A percentile compares a stretch with the other conserved stretches of the same genome.
Conservation (phyloP, 495 filamentous ascomycete genomes). For the Aspergillus funiculosus region DNA sequence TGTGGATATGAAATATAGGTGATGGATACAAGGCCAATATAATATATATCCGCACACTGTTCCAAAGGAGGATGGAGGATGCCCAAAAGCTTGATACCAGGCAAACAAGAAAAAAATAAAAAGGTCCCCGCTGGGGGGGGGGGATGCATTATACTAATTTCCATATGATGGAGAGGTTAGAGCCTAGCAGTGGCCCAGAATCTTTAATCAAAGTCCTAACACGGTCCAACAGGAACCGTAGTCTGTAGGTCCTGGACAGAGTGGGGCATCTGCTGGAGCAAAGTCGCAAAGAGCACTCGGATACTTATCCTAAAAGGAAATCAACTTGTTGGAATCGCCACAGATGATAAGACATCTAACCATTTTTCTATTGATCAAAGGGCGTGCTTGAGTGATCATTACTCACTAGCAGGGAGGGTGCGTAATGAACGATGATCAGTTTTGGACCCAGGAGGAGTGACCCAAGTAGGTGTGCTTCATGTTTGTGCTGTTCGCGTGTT, state of each 20-base stretch:
- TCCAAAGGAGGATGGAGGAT: neutral
- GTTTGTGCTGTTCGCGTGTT: neutral
- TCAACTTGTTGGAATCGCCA: neutral
- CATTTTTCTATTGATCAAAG: too few relatives aligned
- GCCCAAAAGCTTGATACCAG: conserved; percentile 4
- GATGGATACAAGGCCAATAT: neutral
- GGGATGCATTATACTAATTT: conserved; percentile 15
- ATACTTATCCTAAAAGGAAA: neutral
- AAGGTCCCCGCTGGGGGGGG: conserved; percentile 1
- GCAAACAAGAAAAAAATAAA: conserved; percentile 3
- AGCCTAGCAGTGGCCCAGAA: conserved; percentile 10
- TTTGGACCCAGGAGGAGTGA: too few relatives aligned
- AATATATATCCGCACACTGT: too few relatives aligned
- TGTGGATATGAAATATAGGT: too few relatives aligned
- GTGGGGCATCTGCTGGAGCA: conserved; percentile 9
- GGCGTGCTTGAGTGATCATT: too few relatives aligned
- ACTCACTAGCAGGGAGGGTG: too few relatives aligned
- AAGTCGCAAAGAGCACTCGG: neutral
- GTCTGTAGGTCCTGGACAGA: conserved; percentile 8
- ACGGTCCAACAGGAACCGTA: too few relatives aligned
- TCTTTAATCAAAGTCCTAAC: conserved; percentile 4
- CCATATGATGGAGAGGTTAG: neutral
- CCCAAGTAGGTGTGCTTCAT: neutral
- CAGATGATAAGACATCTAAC: too few relatives aligned
- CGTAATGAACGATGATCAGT: too few relatives aligned